A percentile compares a stretch with the other conserved stretches of the same genome.
These are phyloP conservation scores for Nakazawaea molendinolei DNA, from an alignment of 805 yeast genomes.

Conservation along the genomic window DNA sequence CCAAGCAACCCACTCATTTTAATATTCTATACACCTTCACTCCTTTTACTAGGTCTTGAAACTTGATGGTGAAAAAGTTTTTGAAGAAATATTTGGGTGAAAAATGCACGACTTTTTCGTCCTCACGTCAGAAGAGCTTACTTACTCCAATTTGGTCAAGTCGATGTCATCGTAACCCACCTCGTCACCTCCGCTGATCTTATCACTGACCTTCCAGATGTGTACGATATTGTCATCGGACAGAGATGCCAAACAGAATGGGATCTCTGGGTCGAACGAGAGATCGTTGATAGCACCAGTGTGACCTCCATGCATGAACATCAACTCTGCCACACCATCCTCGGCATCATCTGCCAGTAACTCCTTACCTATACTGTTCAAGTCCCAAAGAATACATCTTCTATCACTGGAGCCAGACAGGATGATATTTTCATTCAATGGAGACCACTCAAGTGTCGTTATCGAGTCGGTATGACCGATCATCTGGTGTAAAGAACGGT, in stretches of 20 bases:
- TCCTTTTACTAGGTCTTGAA: too few species aligned
- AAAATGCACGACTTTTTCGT: not conserved
- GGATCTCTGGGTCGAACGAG: constrained; percentile 60
- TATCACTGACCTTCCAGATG: constrained; percentile 42
- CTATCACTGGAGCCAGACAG: constrained; percentile 77
- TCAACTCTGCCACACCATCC: constrained; percentile 82
- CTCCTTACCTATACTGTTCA: constrained; percentile 73
- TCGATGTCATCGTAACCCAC: constrained; percentile 13
- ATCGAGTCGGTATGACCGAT: constrained; percentile 75
- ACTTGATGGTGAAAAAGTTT: not conserved
- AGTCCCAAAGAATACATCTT: constrained; percentile 76
- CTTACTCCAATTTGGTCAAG: constrained; percentile 12
- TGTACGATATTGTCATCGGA: constrained; percentile 59
- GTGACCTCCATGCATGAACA: constrained; percentile 93
- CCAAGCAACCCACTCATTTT: too few species aligned
- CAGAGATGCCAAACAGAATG: constrained; percentile 70
- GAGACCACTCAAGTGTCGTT: constrained; percentile 72
- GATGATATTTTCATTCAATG: constrained; percentile 67
- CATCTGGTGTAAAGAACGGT: constrained; percentile 55
- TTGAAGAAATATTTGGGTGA: not conserved
- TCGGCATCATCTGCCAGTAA: constrained; percentile 83
- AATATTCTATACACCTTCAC: too few species aligned
- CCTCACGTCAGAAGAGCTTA: not conserved
- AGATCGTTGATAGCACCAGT: constrained; percentile 71
- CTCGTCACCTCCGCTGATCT: constrained; percentile 19